Percentiles rank a stretch among this genome's conserved stretches.
These are phyloP conservation scores for Fraxinus americana DNA, from an alignment of 257 asterid genomes.

Conservation along the genomic window DNA sequence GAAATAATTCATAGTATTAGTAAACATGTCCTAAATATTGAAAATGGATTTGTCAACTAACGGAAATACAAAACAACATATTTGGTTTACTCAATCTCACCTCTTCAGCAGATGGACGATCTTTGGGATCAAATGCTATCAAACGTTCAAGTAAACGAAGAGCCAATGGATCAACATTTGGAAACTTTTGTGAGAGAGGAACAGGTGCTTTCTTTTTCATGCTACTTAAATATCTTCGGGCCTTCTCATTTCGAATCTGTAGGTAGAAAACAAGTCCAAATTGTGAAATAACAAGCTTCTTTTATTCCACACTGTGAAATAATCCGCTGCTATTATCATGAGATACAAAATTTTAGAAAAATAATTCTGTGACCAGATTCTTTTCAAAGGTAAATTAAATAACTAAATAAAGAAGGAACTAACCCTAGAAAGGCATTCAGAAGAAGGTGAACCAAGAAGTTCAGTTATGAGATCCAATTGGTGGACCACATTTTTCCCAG, in stretches of 20 bases:
- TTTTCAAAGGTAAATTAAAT: background rate
- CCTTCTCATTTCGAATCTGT: constrained; percentile 94
- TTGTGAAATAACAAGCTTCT: constrained; percentile 8
- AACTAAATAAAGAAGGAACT: constrained; percentile 31
- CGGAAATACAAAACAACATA: constrained; percentile 1
- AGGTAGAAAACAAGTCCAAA: constrained; percentile 22
- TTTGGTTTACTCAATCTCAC: constrained; percentile 35
- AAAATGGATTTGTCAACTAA: background rate
- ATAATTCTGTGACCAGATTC: background rate
- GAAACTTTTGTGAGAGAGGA: constrained; percentile 72
- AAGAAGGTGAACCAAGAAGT: constrained; percentile 83
- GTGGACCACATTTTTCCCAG: constrained; percentile 87
- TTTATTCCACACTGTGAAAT: background rate
- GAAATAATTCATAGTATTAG: constrained; percentile 27
- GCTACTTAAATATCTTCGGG: constrained; percentile 83
- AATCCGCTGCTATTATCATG: background rate
- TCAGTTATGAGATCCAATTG: constrained; percentile 94
- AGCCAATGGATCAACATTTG: constrained; percentile 82
- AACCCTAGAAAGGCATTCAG: constrained; percentile 86
- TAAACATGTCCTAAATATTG: background rate
- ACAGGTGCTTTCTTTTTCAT: constrained; percentile 75
- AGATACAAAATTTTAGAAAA: background rate
- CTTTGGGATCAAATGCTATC: constrained; percentile 91
- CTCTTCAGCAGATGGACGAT: constrained; percentile 92
- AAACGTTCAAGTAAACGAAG: constrained; percentile 79